Evolutionary conservation across 768 basidiomycete species (phyloP), one percentile per base, ranked within the genome.

Genomic region (Tylopilus vinaceipallidus): DNA sequence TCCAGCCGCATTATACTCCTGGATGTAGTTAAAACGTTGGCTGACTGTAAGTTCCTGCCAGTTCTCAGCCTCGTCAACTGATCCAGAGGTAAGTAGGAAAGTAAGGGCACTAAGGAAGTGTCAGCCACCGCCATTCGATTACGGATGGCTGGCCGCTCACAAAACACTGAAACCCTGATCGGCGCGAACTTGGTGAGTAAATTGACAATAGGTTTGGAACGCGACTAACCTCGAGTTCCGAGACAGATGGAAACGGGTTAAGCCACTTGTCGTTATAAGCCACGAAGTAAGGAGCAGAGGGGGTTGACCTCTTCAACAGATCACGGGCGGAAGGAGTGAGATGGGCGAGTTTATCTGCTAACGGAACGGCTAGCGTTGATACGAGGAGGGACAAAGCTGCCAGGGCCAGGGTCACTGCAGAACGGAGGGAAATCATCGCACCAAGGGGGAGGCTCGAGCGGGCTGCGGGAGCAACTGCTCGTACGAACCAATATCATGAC

Each of bases 1-100:
- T 19, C 80, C 80, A 6, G 79, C 80, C 6, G 74, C 72, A 11
- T 69, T 69, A 57, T 83, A 83, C 48, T 76, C 70, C 2, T 73
- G 56, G 50, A 79, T 70, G 56, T 78, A 71, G 6, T 68, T 32
- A 17, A 71, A 57, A 26, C 80, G 73, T 26, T 75, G 56, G 14
- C 52, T 50, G 7, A 64, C 59, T 4, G 70, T 63, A 3, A 79
- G 61, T 20, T 58, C 51, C 19, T 68, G 60, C 78, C 78, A 79
- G 56, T 67, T 68, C 27, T 61, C 56, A 8, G 75, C 78, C 66
- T 77, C 66, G 56, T 79, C 77, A 34, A 55, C 69, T 2, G 75
- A 60, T 5, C 78, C 78, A 20, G 63, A 61, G 8, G 56, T 57
- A 22, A 75, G 53, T 45, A 73, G 56, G 64, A 80, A 79, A 4